Conservation (phyloP, 805 yeast genomes). For the Myxozyma vanderwaltii region DNA sequence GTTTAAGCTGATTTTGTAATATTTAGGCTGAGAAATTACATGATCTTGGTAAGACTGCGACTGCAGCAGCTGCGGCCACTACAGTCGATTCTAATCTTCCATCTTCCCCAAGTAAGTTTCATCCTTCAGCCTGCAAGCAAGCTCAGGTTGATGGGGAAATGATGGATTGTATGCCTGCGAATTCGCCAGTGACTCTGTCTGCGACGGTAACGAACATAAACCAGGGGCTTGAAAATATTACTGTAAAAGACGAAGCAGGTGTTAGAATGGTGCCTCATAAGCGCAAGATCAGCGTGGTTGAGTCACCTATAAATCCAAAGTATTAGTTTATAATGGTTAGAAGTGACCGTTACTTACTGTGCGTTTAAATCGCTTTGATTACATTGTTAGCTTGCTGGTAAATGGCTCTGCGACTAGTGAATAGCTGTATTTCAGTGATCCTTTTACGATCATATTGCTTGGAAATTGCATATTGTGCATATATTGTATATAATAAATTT, state of each 20-base stretch:
- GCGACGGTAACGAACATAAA: not conserved
- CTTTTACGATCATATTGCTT: too few relatives aligned
- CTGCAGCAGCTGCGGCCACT: not conserved
- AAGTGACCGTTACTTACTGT: not conserved
- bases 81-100: not conserved
- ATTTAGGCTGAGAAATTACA: conserved; percentile 8
- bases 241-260: not conserved
- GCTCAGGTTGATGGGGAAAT: not conserved
- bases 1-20: not conserved
- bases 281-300: conserved; percentile 30
- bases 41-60: not conserved
- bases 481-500: too few relatives aligned
- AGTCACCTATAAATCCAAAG: conserved; percentile 10
- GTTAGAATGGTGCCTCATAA: conserved; percentile 3
- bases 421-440: too few relatives aligned
- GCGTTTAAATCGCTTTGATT: not conserved
- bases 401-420: too few relatives aligned
- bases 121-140: not conserved
- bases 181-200: not conserved
- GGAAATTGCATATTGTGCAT: too few relatives aligned
- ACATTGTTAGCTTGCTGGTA: not conserved
- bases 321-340: not conserved
- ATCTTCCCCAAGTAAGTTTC: not conserved
- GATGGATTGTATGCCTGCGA: not conserved
- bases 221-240: not conserved